Base-by-base conservation (phyloP, 306 rosid species). In the Vicia faba region DNA sequence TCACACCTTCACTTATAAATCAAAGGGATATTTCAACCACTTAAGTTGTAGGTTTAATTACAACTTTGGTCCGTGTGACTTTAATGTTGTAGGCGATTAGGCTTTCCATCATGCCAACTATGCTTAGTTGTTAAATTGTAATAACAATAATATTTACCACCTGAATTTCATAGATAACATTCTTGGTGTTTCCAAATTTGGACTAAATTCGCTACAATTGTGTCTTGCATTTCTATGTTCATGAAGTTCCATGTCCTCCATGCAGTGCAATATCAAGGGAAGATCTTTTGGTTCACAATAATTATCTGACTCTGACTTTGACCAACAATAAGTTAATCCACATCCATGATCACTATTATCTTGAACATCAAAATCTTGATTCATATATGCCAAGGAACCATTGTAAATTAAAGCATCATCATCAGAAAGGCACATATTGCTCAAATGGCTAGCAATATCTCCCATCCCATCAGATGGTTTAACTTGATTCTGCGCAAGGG, bases 91-190 rank as follows among this genome's bases (percentile, higher is more conserved):
- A n/a, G n/a, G n/a, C n/a, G n/a, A n/a, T n/a, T n/a, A n/a, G n/a
- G n/a, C n/a, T n/a, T n/a, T n/a, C n/a, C n/a, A n/a, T n/a, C n/a
- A n/a, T n/a, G n/a, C n/a, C n/a, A n/a, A n/a, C n/a, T n/a, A n/a
- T n/a, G n/a, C n/a, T n/a, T n/a, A n/a, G n/a, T n/a, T n/a, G n/a
- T n/a, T n/a, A n/a, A n/a, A n/a, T n/a, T n/a, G n/a, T n/a, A n/a
- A n/a, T n/a, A n/a, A n/a, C n/a, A n/a, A n/a, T n/a, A n/a, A n/a
- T n/a, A n/a, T n/a, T n/a, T n/a, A n/a, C n/a, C n/a, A n/a, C 78
- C 84, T 74, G 69, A 86, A 91, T 77, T 91, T 88, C 86, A 80
- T 85, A 35, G 85, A 79, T 38, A 91, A 69, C 79, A 84, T 81
- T 80, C 91, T 78, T 15, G 91, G 89, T 59, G 78, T 83, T 72